Evolutionary conservation across 192 early-diverging fungal genomes (phyloP).

Genomic region (Coemansia sp.): DNA sequence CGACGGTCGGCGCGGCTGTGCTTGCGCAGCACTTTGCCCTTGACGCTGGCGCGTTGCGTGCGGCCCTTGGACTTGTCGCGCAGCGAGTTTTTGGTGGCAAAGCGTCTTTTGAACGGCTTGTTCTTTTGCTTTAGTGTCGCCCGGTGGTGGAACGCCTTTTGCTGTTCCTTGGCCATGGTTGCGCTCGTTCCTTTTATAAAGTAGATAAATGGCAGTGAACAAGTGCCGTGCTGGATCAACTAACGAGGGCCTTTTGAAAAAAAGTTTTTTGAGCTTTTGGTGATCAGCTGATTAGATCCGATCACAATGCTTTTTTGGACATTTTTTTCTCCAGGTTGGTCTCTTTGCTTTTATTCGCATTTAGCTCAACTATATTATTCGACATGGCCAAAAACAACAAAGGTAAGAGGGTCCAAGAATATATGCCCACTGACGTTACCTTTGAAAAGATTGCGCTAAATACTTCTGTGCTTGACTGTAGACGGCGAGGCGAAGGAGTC

Average conservation of each 20-base stretch:
- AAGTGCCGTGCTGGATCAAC: too few relatives aligned
- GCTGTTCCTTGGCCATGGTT: neutral
- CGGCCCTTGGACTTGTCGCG: slow-evolving; percentile 84
- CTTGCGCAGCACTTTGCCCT: slow-evolving; percentile 56
- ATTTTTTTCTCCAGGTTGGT: neutral
- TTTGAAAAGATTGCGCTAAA: neutral
- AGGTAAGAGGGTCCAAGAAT: slow-evolving; percentile 1
- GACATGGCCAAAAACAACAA: slow-evolving; percentile 10
- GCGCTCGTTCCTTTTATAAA: neutral
- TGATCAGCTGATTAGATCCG: neutral
- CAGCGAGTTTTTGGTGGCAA: slow-evolving; percentile 77
- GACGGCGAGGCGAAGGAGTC: slow-evolving; percentile 16
- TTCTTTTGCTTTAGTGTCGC: slow-evolving; percentile 86
- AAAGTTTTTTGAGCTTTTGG: too few relatives aligned
- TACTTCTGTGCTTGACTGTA: neutral
- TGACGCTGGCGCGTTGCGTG: slow-evolving; percentile 61
- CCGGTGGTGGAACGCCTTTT: slow-evolving; percentile 62
- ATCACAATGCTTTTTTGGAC: neutral
- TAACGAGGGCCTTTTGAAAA: too few relatives aligned
- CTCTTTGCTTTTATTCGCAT: neutral
- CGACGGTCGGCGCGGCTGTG: slow-evolving; percentile 74
- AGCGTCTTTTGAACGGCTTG: slow-evolving; percentile 96
- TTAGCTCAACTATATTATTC: neutral
- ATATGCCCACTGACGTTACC: neutral
- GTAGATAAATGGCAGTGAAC: neutral